Evolutionary conservation across 139 green algal genomes (phyloP).

Genomic region (Tetraselmis striata): DNA sequence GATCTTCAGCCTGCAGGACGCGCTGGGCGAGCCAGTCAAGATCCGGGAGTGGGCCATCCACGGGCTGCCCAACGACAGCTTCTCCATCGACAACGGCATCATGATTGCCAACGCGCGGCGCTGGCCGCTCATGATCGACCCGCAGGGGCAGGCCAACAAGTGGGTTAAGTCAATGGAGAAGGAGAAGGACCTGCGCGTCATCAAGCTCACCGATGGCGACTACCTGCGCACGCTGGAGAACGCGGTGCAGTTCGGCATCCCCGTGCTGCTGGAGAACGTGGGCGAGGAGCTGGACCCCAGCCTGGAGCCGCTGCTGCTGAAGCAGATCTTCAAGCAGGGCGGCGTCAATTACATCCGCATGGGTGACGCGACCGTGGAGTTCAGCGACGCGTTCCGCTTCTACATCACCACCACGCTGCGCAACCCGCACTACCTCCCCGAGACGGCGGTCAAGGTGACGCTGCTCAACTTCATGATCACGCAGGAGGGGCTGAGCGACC

Average conservation of each 20-base stretch:
- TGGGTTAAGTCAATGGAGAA: slow-evolving; percentile 47
- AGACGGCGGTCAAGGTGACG: slow-evolving; percentile 29
- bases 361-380: slow-evolving; percentile 39
- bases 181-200: slow-evolving; percentile 19
- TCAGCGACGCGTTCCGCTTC: slow-evolving; percentile 32
- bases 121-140: slow-evolving; percentile 43
- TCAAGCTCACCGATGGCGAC: slow-evolving; percentile 41
- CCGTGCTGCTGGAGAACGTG: slow-evolving; percentile 45
- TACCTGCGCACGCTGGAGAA: slow-evolving; percentile 43
- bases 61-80: slow-evolving; percentile 65
- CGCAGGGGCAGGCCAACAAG: slow-evolving; percentile 33
- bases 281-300: slow-evolving; percentile 39
- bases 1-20: slow-evolving; percentile 38
- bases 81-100: slow-evolving; percentile 65
- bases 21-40: slow-evolving; percentile 47
- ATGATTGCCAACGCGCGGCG: slow-evolving; percentile 25
- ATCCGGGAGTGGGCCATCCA: slow-evolving; percentile 52
- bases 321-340: slow-evolving; percentile 44
- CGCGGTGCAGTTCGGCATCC: slow-evolving; percentile 29
- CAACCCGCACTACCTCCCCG: slow-evolving; percentile 45
- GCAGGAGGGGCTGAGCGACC: slow-evolving; percentile 56
- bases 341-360: slow-evolving; percentile 34
- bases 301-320: slow-evolving; percentile 43
- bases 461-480: slow-evolving; percentile 77
- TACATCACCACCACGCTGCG: slow-evolving; percentile 53